Evolutionary conservation across 2,329 filamentous ascomycete genomes (phyloP).

Genomic region (Aspergillus pseudonomiae): DNA sequence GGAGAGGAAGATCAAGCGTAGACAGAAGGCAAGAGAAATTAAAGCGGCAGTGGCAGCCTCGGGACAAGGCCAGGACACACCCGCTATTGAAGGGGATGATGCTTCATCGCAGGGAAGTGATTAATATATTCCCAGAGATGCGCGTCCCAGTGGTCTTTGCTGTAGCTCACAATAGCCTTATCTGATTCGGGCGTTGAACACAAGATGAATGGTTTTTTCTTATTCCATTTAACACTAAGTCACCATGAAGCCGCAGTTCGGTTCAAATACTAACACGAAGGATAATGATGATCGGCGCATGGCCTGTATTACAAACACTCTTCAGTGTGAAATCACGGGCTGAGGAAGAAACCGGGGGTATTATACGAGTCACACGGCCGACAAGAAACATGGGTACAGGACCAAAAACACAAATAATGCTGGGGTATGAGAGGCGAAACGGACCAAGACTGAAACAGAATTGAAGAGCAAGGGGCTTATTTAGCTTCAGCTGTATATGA

Average conservation of each 20-base stretch:
- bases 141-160: neutral
- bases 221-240: neutral
- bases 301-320: conserved; percentile 1
- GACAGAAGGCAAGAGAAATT: conserved; percentile 41
- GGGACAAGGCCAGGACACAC: conserved; percentile 17
- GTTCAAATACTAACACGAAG: neutral
- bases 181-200: neutral
- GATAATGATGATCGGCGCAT: neutral
- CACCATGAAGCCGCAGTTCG: neutral
- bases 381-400: conserved; percentile 10
- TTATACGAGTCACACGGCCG: conserved; percentile 10
- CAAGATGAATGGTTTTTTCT: neutral
- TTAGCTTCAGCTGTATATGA: conserved; percentile 14
- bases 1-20: conserved; percentile 42
- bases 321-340: conserved; percentile 4
- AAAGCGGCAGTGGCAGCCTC: conserved; percentile 34
- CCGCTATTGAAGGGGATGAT: conserved; percentile 21
- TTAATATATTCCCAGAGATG: conserved; percentile 7
- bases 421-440: conserved; percentile 20
- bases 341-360: conserved; percentile 22
- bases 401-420: conserved; percentile 17
- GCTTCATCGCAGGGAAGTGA: conserved; percentile 22
- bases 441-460: conserved; percentile 2
- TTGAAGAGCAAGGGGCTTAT: conserved; percentile 3
- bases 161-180: conserved; percentile 15